Evolutionary conservation across 2,329 filamentous ascomycete species (phyloP).

Genomic region (Paecilomyces dactylethromorphus): DNA sequence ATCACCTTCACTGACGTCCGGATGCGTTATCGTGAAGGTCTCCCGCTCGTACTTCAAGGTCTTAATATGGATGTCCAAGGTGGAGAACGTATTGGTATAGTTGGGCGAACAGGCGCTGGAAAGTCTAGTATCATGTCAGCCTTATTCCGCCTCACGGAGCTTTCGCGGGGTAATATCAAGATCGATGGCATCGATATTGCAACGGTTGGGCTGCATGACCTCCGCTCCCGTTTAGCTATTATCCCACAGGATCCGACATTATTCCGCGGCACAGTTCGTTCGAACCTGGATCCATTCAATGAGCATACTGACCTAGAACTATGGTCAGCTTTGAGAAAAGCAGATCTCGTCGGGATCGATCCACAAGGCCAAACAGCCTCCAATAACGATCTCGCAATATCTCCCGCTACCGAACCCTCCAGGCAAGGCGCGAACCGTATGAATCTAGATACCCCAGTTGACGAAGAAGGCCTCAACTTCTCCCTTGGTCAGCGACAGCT

Average conservation of each 20-base stretch:
- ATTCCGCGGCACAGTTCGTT: constrained; percentile 38
- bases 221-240: constrained; percentile 38
- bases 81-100: constrained; percentile 44
- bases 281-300: constrained; percentile 40
- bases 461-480: constrained; percentile 95
- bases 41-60: constrained; percentile 67
- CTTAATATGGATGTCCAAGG: constrained; percentile 45
- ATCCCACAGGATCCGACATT: constrained; percentile 42
- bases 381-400: constrained; percentile 25
- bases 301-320: constrained; percentile 41
- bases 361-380: constrained; percentile 36
- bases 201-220: constrained; percentile 33
- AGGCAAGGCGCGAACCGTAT: constrained; percentile 46
- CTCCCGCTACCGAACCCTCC: constrained; percentile 9
- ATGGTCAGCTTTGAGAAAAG: constrained; percentile 41
- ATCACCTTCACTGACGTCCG: constrained; percentile 68
- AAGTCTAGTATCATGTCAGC: constrained; percentile 43
- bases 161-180: constrained; percentile 33
- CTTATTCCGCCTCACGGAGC: constrained; percentile 37
- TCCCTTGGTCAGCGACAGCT: constrained; percentile 91
- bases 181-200: constrained; percentile 40
- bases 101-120: constrained; percentile 40
- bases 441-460: constrained; percentile 75
- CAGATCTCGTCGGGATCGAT: constrained; percentile 41
- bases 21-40: constrained; percentile 68